Conservation (phyloP, 495 filamentous ascomycete genomes). For the Tricharina praecox region DNA sequence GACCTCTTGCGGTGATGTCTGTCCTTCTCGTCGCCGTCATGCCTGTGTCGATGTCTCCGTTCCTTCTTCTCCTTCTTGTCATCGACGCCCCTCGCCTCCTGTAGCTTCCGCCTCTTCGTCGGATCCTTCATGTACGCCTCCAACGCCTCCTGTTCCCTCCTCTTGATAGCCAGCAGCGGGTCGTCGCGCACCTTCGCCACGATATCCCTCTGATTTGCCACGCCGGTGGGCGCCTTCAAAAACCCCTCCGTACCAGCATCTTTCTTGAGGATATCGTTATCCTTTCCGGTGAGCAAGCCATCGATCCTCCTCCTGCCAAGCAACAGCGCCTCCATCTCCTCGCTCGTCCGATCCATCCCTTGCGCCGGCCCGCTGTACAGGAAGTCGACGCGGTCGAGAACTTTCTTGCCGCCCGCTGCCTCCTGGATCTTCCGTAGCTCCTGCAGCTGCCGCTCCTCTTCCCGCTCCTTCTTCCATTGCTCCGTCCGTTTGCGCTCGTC, state of each 20-base stretch:
- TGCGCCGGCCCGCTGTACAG: constrained; percentile 84
- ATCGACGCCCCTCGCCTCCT: not conserved
- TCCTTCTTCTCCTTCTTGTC: constrained; percentile 26
- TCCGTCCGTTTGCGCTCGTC: constrained; percentile 86
- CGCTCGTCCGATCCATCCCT: constrained; percentile 61
- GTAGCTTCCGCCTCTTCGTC: constrained; percentile 35
- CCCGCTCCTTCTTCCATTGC: constrained; percentile 72
- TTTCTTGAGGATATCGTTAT: constrained; percentile 66
- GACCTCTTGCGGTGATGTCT: constrained; percentile 32
- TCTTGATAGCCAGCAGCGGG: constrained; percentile 80
- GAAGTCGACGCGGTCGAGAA: constrained; percentile 76
- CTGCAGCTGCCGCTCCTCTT: constrained; percentile 83
- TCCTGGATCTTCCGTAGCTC: constrained; percentile 84
- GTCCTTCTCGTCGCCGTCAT: constrained; percentile 37
- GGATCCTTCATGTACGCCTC: constrained; percentile 79
- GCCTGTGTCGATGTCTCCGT: constrained; percentile 32
- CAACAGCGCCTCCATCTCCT: constrained; percentile 88
- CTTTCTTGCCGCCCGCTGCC: constrained; percentile 61
- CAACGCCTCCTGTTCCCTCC: constrained; percentile 76
- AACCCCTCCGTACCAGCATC: constrained; percentile 49
- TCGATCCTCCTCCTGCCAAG: constrained; percentile 86
- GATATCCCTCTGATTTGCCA: constrained; percentile 55
- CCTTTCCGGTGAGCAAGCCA: constrained; percentile 67
- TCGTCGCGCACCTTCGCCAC: constrained; percentile 74
- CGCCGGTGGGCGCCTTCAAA: constrained; percentile 33